Evolutionary conservation across 352 stramenopile genomes (phyloP).

Genomic region (Phytophthora pluvialis): DNA sequence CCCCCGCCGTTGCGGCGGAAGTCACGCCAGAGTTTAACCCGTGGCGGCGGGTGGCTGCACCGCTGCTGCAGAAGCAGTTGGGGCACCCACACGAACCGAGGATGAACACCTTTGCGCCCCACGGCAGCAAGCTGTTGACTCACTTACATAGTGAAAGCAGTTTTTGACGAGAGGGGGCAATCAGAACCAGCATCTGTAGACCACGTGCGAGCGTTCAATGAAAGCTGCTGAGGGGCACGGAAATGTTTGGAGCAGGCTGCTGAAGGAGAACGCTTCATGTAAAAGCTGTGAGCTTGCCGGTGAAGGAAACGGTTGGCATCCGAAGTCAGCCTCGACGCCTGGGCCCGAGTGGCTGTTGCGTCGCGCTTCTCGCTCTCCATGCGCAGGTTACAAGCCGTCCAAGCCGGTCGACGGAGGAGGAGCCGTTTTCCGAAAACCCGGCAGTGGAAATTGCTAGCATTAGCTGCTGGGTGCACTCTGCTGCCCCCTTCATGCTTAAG

Average conservation of each 20-base stretch:
- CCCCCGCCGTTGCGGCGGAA: constrained; percentile 15
- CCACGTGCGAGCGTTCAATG: constrained; percentile 23
- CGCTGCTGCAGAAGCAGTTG: constrained; percentile 29
- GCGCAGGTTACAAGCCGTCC: neutral
- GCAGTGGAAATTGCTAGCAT: constrained; percentile 7
- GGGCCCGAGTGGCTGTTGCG: neutral
- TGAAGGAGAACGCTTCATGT: constrained; percentile 21
- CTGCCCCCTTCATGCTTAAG: neutral
- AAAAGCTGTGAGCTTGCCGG: constrained; percentile 13
- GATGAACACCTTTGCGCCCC: constrained; percentile 1
- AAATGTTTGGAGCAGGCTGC: constrained; percentile 20
- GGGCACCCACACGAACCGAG: constrained; percentile 1
- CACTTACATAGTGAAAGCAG: constrained; percentile 6
- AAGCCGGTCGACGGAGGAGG: neutral
- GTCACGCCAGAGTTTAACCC: constrained; percentile 7
- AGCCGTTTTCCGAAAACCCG: constrained; percentile 12
- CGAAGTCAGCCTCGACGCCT: constrained; percentile 5
- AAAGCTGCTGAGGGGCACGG: constrained; percentile 16
- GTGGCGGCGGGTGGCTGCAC: neutral
- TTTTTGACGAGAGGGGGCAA: constrained; percentile 7
- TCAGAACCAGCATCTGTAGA: constrained; percentile 23
- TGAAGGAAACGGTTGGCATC: constrained; percentile 2
- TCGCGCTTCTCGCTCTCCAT: neutral
- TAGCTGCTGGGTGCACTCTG: constrained; percentile 14
- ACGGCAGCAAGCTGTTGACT: constrained; percentile 7